Evolutionary conservation across 805 yeast species (phyloP).

Genomic region (Scheffersomyces spartinae): DNA sequence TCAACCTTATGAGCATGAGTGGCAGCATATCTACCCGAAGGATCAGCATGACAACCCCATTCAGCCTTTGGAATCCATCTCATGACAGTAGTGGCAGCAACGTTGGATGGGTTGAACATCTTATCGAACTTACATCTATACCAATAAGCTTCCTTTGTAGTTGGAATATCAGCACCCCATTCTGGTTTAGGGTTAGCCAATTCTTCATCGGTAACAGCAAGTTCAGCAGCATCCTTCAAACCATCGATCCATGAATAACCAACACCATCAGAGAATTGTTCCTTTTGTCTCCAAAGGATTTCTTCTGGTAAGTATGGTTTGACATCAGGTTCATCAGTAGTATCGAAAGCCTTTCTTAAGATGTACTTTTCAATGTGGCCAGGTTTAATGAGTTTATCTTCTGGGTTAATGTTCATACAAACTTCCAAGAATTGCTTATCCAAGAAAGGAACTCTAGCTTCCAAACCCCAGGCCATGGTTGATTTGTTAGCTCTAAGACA

Average conservation of each 20-base stretch:
- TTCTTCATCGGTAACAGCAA: slow-evolving; percentile 78
- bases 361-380: slow-evolving; percentile 91
- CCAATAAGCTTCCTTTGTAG: slow-evolving; percentile 99
- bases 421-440: slow-evolving; percentile 87
- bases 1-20: slow-evolving; percentile 57
- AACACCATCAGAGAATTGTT: slow-evolving; percentile 98
- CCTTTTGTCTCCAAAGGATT: slow-evolving; percentile 99
- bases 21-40: slow-evolving; percentile 94
- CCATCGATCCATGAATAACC: slow-evolving; percentile 99
- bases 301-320: slow-evolving; percentile 92
- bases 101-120: slow-evolving; percentile 67
- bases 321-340: slow-evolving; percentile 63
- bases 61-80: slow-evolving; percentile 99
- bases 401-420: slow-evolving; percentile 90
- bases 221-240: slow-evolving; percentile 89
- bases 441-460: slow-evolving; percentile 98
- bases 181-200: slow-evolving; percentile 83
- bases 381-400: slow-evolving; percentile 73
- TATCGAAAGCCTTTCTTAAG: slow-evolving; percentile 95
- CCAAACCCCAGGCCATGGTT: slow-evolving; percentile 99
- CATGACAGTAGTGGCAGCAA: slow-evolving; percentile 95
- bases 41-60: slow-evolving; percentile 99
- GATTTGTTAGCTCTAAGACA: slow-evolving; percentile 98
- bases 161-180: slow-evolving; percentile 93
- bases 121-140: slow-evolving; percentile 95